These are phyloP conservation scores for Beauveria bassiana DNA, from an alignment of 2,329 filamentous ascomycete genomes.

Conservation along the genomic window DNA sequence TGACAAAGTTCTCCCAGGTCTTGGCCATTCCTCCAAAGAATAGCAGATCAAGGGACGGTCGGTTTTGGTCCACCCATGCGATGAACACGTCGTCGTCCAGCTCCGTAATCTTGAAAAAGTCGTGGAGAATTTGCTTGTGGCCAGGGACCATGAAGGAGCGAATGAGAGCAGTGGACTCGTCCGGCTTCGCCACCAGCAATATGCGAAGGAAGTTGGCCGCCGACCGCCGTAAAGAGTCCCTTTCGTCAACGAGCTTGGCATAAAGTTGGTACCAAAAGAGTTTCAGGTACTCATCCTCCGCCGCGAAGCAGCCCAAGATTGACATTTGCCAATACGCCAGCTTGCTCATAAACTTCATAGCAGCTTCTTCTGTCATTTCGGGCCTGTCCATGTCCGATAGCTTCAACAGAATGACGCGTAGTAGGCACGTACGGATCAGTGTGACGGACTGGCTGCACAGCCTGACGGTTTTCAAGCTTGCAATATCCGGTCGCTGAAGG, in stretches of 20 bases:
- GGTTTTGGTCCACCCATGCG: constrained; percentile 77
- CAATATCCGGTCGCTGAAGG: constrained; percentile 75
- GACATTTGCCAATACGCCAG: constrained; percentile 95
- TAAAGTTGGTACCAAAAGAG: constrained; percentile 92
- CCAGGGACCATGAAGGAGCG: constrained; percentile 62
- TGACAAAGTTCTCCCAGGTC: constrained; percentile 82
- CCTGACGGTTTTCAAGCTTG: constrained; percentile 76
- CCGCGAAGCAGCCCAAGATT: constrained; percentile 68
- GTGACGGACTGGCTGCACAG: constrained; percentile 79
- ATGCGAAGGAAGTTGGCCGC: constrained; percentile 86
- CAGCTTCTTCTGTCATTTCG: constrained; percentile 50
- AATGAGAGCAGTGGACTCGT: constrained; percentile 68
- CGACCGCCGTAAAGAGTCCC: constrained; percentile 59
- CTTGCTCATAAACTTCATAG: constrained; percentile 68
- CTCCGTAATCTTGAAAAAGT: constrained; percentile 77
- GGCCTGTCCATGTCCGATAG: constrained; percentile 75
- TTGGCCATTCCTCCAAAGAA: constrained; percentile 78
- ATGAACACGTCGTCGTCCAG: constrained; percentile 86
- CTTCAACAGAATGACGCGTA: constrained; percentile 70
- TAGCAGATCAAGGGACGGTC: constrained; percentile 67
- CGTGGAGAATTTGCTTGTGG: constrained; percentile 62
- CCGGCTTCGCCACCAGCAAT: constrained; percentile 84
- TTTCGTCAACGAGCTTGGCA: constrained; percentile 69
- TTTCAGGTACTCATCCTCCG: constrained; percentile 73
- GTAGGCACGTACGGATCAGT: constrained; percentile 67